Base-by-base conservation (phyloP, 192 early-diverging fungal genomes). In the Coemansia sp. region DNA sequence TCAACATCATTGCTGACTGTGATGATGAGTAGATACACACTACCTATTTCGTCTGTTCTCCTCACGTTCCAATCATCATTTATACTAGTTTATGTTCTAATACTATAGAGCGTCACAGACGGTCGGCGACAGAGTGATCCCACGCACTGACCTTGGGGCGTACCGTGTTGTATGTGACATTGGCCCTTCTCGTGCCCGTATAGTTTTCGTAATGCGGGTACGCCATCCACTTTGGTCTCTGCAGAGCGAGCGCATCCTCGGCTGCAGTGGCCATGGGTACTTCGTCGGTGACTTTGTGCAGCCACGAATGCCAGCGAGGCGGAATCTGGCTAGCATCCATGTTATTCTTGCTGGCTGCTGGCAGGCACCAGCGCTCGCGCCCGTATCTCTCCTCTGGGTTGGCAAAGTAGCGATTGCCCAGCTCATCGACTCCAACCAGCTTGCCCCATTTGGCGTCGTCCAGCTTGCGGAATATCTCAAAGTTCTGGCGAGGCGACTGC, bases 281-380 rank as follows among this genome's bases (percentile, higher is more conserved):
- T 55, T 74, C 72, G 55, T 79, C 81, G 15, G 66, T 79, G 37
- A 60, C 41, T 53, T 61, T 71, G 67, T 82, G 74, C 14, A 78
- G 76, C 81, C 81, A 82, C 56, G 72, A 56, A 46, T 79, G 81
- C 90, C 90, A 92, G 74, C 85, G 85, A 48, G 90, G 82, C 22
- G 88, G 80, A 50, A 92, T 83, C 70, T 87, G 83, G 41, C 74
- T 81, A 34, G 87, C 81, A 64, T 91, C 87, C 60, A 83, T 72
- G 36, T 83, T 71, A 21, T 68, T 56, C 2, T 39, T 52, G 19
- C 48, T 64, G 36, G 58, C 70, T 35, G 82, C 86, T 15, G 85
- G 87, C 42, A 90, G 63, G 56, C 87, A 83, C 90, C 90, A 92
- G 62, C 90, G 88, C 68, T 84, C 89, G 71, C 90, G 89, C 58